Conservation (phyloP, 2,329 filamentous ascomycete species). For the Botrytis aclada region DNA sequence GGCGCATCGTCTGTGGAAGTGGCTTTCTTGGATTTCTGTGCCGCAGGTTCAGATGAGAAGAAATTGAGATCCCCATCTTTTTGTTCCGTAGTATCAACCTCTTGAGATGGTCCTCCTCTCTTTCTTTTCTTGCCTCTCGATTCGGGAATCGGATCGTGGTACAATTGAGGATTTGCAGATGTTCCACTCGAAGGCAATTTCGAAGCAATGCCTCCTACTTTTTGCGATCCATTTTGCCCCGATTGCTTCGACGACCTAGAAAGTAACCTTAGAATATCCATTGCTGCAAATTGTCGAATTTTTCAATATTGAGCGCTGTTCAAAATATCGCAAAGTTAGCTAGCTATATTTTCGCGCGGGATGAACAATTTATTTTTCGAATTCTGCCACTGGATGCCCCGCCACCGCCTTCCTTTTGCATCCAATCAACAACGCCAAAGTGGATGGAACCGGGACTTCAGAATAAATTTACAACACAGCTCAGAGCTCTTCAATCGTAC, state of each 20-base stretch:
- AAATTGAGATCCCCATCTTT: conserved; percentile 48
- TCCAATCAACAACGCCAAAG: conserved; percentile 8
- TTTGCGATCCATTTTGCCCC: conserved; percentile 36
- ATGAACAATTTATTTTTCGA: conserved; percentile 15
- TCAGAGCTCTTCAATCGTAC: conserved; percentile 17
- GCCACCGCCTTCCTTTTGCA: conserved; percentile 8
- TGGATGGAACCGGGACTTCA: conserved; percentile 21
- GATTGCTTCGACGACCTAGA: conserved; percentile 64
- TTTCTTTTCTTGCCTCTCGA: conserved; percentile 55
- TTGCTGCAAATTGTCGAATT: conserved; percentile 21
- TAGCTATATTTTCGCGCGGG: conserved; percentile 11
- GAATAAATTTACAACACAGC: conserved; percentile 20
- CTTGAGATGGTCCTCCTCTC: conserved; percentile 41
- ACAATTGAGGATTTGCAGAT: conserved; percentile 66
- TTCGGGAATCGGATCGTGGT: conserved; percentile 51
- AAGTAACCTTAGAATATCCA: conserved; percentile 68
- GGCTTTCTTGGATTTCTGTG: conserved; percentile 29
- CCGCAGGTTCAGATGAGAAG: conserved; percentile 49
- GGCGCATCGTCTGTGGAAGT: conserved; percentile 23
- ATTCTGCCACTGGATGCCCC: background rate
- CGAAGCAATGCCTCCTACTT: conserved; percentile 37
- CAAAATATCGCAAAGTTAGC: background rate
- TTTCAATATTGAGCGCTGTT: background rate
- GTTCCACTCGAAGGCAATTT: conserved; percentile 64
- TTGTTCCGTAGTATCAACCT: conserved; percentile 40